phyloP scores from a whole-genome alignment of 164 flowering plant species.

The Kingdonia uniflora region DNA sequence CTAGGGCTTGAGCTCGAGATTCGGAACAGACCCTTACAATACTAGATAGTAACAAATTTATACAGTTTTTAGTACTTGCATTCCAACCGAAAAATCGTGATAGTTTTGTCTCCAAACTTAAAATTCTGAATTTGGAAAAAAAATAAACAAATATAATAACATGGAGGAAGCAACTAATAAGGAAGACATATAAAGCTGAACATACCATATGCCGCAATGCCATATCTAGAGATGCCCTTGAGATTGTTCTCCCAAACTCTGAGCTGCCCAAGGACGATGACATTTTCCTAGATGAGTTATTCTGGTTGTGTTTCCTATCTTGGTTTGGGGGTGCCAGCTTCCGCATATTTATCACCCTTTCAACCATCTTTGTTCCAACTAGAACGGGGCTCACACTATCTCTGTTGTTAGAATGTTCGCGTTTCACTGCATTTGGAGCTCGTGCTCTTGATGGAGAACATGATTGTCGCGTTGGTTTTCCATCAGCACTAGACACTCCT shows the following conservation, averaged over 20 bases:
- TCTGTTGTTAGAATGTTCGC: constrained; percentile 34
- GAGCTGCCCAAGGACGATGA: constrained; percentile 61
- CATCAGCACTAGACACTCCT: constrained; percentile 44
- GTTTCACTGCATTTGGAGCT: constrained; percentile 33
- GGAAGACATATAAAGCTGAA: too few species aligned
- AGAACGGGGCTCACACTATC: constrained; percentile 70
- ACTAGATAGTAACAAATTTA: too few species aligned
- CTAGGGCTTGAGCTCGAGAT: too few species aligned
- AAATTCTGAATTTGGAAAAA: too few species aligned
- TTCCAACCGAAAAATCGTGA: too few species aligned
- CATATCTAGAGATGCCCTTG: constrained; percentile 87
- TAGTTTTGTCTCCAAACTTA: too few species aligned
- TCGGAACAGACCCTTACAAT: too few species aligned
- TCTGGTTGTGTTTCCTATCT: constrained; percentile 34
- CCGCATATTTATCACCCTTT: constrained; percentile 86
- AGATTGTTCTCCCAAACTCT: constrained; percentile 82
- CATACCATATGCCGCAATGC: constrained; percentile 91
- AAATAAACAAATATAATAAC: too few species aligned
- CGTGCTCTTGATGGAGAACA: constrained; percentile 74
- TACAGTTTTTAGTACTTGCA: too few species aligned
- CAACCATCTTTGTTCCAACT: constrained; percentile 84
- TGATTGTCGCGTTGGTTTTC: constrained; percentile 53
- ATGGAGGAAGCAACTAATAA: too few species aligned
- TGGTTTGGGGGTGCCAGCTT: constrained; percentile 73
- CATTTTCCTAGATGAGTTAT: constrained; percentile 45